Evolutionary conservation across 192 early-diverging fungal species (phyloP).

Genomic region (Coemansia sp.): DNA sequence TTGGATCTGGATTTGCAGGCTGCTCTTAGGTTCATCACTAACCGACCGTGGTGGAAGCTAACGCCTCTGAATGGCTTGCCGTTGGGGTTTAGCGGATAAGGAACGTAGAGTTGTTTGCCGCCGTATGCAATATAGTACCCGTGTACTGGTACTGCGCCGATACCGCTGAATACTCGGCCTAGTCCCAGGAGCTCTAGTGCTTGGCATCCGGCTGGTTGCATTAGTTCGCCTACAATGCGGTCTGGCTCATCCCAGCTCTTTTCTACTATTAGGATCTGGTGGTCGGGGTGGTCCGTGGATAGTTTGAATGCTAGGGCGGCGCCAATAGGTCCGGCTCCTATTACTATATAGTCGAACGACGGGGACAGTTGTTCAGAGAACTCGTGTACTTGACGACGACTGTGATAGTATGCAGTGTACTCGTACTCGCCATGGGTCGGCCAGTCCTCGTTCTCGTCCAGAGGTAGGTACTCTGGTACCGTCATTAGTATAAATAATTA

Average conservation of each 20-base stretch:
- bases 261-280: constrained; percentile 62
- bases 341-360: constrained; percentile 79
- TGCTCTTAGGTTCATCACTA: constrained; percentile 83
- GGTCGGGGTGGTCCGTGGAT: constrained; percentile 69
- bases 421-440: constrained; percentile 46
- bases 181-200: constrained; percentile 81
- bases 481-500: constrained; percentile 20
- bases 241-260: constrained; percentile 92
- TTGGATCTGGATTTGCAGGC: constrained; percentile 60
- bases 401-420: constrained; percentile 28
- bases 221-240: constrained; percentile 95
- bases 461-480: not conserved
- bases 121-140: constrained; percentile 86
- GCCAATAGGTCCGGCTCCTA: constrained; percentile 95
- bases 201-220: constrained; percentile 93
- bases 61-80: constrained; percentile 63
- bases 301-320: constrained; percentile 81
- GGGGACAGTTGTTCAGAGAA: not conserved
- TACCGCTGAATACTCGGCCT: constrained; percentile 70
- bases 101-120: constrained; percentile 66
- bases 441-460: constrained; percentile 51
- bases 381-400: constrained; percentile 18
- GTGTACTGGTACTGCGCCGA: constrained; percentile 79
- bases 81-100: constrained; percentile 63
- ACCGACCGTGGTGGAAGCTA: constrained; percentile 94